A percentile compares a stretch with the other conserved stretches of the same genome.
Evolutionary conservation across 2,329 filamentous ascomycete species (phyloP).

Genomic region (Neofusicoccum sp.): DNA sequence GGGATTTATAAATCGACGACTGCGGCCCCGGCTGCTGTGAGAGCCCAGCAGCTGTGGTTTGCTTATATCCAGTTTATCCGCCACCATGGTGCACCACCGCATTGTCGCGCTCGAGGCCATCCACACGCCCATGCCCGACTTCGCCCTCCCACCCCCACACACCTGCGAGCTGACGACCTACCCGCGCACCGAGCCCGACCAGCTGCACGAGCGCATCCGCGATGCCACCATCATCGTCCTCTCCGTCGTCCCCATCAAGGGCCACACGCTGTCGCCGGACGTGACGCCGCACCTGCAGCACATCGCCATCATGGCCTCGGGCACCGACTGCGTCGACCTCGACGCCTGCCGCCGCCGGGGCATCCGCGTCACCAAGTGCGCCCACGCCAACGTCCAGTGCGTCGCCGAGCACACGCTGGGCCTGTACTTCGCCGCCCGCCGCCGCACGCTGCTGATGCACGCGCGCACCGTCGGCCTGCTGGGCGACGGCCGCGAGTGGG

Average conservation of each 20-base stretch:
- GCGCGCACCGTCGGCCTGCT: constrained; percentile 27
- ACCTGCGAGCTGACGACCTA: constrained; percentile 44
- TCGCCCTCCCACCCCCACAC: constrained; percentile 36
- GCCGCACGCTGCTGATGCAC: constrained; percentile 42
- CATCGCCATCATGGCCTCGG: constrained; percentile 47
- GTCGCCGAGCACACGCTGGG: constrained; percentile 53
- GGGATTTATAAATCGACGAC: too few relatives aligned
- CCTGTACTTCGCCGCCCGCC: constrained; percentile 48
- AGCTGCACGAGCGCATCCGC: constrained; percentile 43
- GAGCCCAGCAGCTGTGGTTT: too few relatives aligned
- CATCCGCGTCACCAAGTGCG: constrained; percentile 48
- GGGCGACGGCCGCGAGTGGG: constrained; percentile 11
- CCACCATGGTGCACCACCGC: constrained; percentile 36
- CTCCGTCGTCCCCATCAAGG: constrained; percentile 42
- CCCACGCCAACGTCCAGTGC: constrained; percentile 47
- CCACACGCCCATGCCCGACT: constrained; percentile 42
- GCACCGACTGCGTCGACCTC: constrained; percentile 49
- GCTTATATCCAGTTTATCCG: too few relatives aligned
- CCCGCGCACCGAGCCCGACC: constrained; percentile 31
- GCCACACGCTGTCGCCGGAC: constrained; percentile 37
- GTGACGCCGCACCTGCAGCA: constrained; percentile 44
- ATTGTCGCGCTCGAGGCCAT: constrained; percentile 48
- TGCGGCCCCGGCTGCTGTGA: too few relatives aligned
- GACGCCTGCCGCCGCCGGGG: constrained; percentile 43
- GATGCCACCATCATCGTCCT: constrained; percentile 49